Evolutionary conservation across 2,329 filamentous ascomycete genomes (phyloP).

Genomic region (Truncatella angustata): DNA sequence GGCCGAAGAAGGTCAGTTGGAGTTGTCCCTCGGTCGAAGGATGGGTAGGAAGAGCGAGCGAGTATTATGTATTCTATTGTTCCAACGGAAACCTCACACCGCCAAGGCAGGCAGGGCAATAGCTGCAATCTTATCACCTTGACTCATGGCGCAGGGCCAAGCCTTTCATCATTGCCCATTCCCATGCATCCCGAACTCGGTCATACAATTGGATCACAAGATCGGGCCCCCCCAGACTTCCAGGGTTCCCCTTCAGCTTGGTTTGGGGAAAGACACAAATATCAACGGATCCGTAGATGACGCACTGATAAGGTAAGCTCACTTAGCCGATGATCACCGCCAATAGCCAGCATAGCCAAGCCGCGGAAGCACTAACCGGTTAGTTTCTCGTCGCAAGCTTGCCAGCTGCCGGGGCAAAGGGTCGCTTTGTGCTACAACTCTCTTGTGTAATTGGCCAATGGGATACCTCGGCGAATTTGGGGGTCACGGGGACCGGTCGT

Average conservation of each 20-base stretch:
- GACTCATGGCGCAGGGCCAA: neutral
- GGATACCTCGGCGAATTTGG: neutral
- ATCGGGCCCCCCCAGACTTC: no score
- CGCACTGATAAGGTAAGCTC: slow-evolving; percentile 9
- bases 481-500: neutral
- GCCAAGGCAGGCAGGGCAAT: neutral
- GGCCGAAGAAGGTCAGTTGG: neutral
- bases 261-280: no score
- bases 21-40: neutral
- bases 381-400: no score
- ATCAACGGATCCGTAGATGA: neutral
- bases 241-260: no score
- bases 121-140: neutral
- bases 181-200: neutral
- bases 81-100: neutral
- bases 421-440: no score
- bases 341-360: slow-evolving; percentile 4
- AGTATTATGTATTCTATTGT: neutral
- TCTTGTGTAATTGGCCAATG: slow-evolving; percentile 1
- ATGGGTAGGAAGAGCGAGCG: neutral
- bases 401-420: no score
- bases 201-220: neutral
- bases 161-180: neutral
- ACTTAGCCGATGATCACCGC: slow-evolving; percentile 9
- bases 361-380: no score